Evolutionary conservation across 345 rosid genomes (phyloP), one percentile per base, ranked within the genome.

Genomic region (Linum tenue): DNA sequence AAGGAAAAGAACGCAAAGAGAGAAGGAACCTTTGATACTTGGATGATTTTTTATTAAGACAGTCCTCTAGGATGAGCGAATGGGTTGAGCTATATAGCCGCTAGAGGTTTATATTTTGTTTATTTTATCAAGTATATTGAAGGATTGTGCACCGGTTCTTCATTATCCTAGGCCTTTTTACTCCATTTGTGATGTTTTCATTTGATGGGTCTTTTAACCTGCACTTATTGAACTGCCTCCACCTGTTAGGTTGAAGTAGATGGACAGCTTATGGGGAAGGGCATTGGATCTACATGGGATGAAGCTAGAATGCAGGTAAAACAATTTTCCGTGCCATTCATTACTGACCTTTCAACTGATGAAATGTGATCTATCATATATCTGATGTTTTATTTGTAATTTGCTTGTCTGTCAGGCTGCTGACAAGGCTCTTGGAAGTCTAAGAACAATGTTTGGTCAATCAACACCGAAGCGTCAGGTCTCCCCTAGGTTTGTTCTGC

Each of bases 301-400:
- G 96, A 95, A 74, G 99, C 99, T 70, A 86, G 80, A 82, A 79
- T 77, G 86, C 94, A 82, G 91, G 96, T 88, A 84, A 66, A 15
- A n/a, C 3, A 60, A 53, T n/a, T 5, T 15, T 60, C 39, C 67
- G 38, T 3, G 39, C 5, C 36, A 17, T 57, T 6, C 31, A 22
- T 0, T 22, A 22, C 31, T 22, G 31, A 22, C 31, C 31, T 22
- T 22, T 22, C 7, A 15, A 57, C 35, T 22, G 3, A 6, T 57
- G 9, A 57, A 22, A 57, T 3, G 60, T 15, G 8, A 17, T 14
- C 31, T 53, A 39, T 60, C 12, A 17, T 39, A 43, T 70, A 39
- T 55, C 38, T 3, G 4, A 22, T 14, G 7, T 40, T 12, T 62
- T 22, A 22, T 22, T 22, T 22, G 31, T 22, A 22, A 22, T 22